These are phyloP conservation scores for Leptographium galeiforme DNA, from an alignment of 2,329 filamentous ascomycete species.

Conservation along the genomic window DNA sequence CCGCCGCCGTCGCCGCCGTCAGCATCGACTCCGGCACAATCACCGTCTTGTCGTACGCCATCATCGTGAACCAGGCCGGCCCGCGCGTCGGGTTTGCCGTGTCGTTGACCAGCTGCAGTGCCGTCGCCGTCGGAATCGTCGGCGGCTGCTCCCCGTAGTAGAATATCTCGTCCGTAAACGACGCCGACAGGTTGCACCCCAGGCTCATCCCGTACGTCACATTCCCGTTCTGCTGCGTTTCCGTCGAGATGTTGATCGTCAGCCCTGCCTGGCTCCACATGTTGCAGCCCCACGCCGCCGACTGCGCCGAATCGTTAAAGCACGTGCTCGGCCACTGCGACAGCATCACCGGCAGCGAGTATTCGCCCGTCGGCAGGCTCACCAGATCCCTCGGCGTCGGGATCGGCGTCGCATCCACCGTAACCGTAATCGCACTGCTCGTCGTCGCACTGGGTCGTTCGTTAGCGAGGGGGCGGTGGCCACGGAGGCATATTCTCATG, in stretches of 20 bases:
- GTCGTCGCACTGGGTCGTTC: background rate
- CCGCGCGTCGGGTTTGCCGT: conserved; percentile 32
- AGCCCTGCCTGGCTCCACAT: conserved; percentile 29
- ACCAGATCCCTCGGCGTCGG: conserved; percentile 36
- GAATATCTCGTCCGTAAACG: conserved; percentile 23
- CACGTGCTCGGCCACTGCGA: conserved; percentile 40
- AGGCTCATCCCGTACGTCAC: conserved; percentile 27
- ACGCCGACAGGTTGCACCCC: conserved; percentile 22
- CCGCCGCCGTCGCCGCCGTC: conserved; percentile 7
- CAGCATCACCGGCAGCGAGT: conserved; percentile 37
- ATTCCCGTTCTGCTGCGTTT: conserved; percentile 19
- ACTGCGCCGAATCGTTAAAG: conserved; percentile 39
- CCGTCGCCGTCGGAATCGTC: conserved; percentile 22
- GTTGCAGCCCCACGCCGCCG: conserved; percentile 51
- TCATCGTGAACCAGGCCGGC: conserved; percentile 37
- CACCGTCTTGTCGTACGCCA: conserved; percentile 43
- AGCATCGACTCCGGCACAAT: conserved; percentile 32
- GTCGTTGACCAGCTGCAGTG: conserved; percentile 37
- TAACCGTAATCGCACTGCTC: conserved; percentile 18
- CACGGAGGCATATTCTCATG: too few relatives aligned
- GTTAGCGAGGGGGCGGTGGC: too few relatives aligned
- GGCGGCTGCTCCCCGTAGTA: conserved; percentile 43
- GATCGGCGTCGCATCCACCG: conserved; percentile 38
- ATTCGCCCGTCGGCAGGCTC: conserved; percentile 41
- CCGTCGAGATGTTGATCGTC: conserved; percentile 26